A percentile compares a stretch with the other conserved stretches of the same genome.
Conservation (phyloP, 257 asterid genomes). For the Anisodus tanguticus region DNA sequence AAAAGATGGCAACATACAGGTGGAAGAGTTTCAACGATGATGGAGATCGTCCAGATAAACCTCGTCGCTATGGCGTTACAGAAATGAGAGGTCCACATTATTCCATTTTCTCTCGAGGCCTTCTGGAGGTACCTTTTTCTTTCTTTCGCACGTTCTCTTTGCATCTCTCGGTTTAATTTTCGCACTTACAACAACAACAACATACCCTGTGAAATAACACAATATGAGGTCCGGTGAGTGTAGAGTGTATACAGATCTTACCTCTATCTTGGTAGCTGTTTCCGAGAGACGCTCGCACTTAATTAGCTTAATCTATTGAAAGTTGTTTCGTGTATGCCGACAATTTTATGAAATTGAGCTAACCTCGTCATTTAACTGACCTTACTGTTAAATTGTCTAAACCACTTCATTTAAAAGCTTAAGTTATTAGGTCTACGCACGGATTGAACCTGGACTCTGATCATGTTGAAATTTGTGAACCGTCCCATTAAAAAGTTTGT, state of each 20-base stretch:
- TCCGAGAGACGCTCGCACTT: background rate
- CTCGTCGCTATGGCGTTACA: slow-evolving; percentile 81
- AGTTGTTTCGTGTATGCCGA: background rate
- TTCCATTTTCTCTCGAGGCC: slow-evolving; percentile 74
- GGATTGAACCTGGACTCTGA: background rate
- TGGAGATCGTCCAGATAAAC: slow-evolving; percentile 97
- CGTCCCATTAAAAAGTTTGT: background rate
- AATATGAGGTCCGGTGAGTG: too few species aligned
- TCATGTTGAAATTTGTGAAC: background rate
- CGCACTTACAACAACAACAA: background rate
- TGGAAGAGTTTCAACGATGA: slow-evolving; percentile 91
- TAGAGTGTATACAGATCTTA: too few species aligned
- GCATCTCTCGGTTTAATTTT: background rate
- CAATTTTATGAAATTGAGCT: background rate
- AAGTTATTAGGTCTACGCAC: background rate
- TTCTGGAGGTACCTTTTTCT: slow-evolving; percentile 56
- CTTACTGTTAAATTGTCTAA: background rate
- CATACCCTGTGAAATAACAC: too few species aligned
- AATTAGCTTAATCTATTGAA: background rate
- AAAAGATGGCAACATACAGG: slow-evolving; percentile 57
- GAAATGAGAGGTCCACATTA: slow-evolving; percentile 78
- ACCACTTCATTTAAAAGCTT: background rate
- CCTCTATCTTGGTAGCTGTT: too few species aligned
- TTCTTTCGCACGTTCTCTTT: background rate
- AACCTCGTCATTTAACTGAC: background rate